Evolutionary conservation across 2,329 filamentous ascomycete genomes (phyloP).

Genomic region (Aspergillus eucalypticola): DNA sequence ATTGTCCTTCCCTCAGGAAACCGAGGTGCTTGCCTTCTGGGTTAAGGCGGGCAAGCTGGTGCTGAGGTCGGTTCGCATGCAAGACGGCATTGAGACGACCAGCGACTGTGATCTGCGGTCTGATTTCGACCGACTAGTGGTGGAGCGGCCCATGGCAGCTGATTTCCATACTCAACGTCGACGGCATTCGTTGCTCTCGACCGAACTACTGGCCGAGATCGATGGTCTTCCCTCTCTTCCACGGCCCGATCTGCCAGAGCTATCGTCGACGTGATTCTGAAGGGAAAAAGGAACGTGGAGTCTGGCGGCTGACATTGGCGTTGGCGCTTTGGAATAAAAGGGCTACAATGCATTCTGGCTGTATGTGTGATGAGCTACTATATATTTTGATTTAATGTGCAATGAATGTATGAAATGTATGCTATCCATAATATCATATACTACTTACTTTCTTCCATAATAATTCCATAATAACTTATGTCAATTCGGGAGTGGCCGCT

Average conservation of each 20-base stretch:
- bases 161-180: constrained; percentile 18
- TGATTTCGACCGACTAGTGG: constrained; percentile 33
- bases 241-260: constrained; percentile 21
- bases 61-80: constrained; percentile 31
- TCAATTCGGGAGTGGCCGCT: not conserved
- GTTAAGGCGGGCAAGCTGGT: constrained; percentile 25
- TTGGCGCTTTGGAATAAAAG: not conserved
- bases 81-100: constrained; percentile 24
- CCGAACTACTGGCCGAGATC: constrained; percentile 15
- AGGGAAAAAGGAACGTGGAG: not conserved
- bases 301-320: not conserved
- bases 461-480: not conserved
- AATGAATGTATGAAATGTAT: not conserved
- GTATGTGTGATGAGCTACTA: constrained; percentile 4
- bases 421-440: no score
- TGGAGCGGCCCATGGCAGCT: constrained; percentile 14
- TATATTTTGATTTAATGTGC: not conserved
- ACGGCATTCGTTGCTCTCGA: constrained; percentile 18
- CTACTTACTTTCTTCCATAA: no score
- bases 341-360: not conserved
- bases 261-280: constrained; percentile 14
- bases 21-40: constrained; percentile 23
- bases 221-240: constrained; percentile 13
- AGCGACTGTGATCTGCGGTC: constrained; percentile 35
- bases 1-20: constrained; percentile 30